Evolutionary conservation across 2,329 filamentous ascomycete genomes (phyloP).

Genomic region (Colletotrichum sansevieriae): DNA sequence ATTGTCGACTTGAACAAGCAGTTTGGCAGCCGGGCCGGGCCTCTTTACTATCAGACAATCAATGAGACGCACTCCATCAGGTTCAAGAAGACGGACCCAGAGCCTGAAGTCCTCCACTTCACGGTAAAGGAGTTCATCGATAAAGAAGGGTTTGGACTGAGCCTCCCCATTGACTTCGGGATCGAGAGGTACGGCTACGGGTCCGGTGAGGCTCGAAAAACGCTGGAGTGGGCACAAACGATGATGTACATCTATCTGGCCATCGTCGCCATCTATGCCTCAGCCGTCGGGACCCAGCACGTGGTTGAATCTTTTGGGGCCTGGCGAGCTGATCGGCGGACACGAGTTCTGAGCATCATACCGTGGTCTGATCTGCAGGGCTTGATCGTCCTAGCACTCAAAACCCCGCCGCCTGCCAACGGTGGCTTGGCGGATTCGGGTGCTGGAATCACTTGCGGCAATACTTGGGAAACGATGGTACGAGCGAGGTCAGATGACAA

Average conservation of each 20-base stretch:
- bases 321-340: background rate
- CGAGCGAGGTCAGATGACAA: conserved; percentile 9
- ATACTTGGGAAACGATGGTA: conserved; percentile 12
- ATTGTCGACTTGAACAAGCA: conserved; percentile 14
- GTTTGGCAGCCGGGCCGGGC: background rate
- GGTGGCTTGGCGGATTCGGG: conserved; percentile 1
- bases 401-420: background rate
- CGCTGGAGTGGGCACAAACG: background rate
- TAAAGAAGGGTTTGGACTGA: background rate
- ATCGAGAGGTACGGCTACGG: conserved; percentile 16
- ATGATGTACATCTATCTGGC: conserved; percentile 26
- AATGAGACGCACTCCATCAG: background rate
- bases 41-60: background rate
- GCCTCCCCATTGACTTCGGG: background rate
- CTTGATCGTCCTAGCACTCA: conserved; percentile 13
- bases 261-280: background rate
- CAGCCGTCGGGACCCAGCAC: background rate
- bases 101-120: background rate
- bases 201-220: background rate
- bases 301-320: background rate
- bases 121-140: background rate
- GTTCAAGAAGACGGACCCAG: too few species aligned
- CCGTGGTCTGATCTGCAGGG: conserved; percentile 31
- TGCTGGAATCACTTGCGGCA: background rate
- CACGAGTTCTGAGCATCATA: background rate